Conservation (phyloP, 2,329 filamentous ascomycete genomes). For the Fusarium neocosmosporiellum region DNA sequence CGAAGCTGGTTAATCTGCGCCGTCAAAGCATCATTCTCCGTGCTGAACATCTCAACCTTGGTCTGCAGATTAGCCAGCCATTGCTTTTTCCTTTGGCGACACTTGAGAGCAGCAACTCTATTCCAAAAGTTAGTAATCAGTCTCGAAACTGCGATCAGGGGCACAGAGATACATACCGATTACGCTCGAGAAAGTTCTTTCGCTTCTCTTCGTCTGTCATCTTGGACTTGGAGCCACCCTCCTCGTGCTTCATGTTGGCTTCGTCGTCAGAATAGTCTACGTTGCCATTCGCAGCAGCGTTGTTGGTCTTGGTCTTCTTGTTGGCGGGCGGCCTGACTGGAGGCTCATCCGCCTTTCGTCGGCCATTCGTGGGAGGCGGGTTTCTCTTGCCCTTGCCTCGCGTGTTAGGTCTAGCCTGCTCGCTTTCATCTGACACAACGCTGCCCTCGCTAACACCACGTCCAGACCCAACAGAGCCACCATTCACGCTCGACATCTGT, state of each 20-base stretch:
- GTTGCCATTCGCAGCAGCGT: slow-evolving; percentile 54
- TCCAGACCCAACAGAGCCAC: slow-evolving; percentile 56
- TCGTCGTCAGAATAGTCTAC: slow-evolving; percentile 65
- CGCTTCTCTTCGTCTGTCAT: slow-evolving; percentile 89
- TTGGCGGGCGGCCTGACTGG: slow-evolving; percentile 68
- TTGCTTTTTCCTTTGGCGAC: slow-evolving; percentile 97
- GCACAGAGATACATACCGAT: slow-evolving; percentile 74
- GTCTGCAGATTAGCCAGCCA: slow-evolving; percentile 95
- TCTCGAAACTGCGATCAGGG: not conserved
- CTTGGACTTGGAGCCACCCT: slow-evolving; percentile 36
- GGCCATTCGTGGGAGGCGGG: slow-evolving; percentile 67
- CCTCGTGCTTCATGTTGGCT: slow-evolving; percentile 45
- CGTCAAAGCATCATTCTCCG: slow-evolving; percentile 89
- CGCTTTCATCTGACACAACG: slow-evolving; percentile 78
- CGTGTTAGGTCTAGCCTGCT: slow-evolving; percentile 72
- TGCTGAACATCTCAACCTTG: slow-evolving; percentile 93
- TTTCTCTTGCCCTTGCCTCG: slow-evolving; percentile 78
- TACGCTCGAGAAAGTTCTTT: slow-evolving; percentile 96
- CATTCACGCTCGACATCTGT: slow-evolving; percentile 62
- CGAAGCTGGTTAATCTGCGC: slow-evolving; percentile 85
- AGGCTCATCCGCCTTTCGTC: slow-evolving; percentile 81
- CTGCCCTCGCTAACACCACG: slow-evolving; percentile 76
- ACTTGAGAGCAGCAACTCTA: slow-evolving; percentile 96
- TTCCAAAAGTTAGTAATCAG: slow-evolving; percentile 1
- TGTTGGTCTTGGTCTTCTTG: slow-evolving; percentile 75